A percentile compares a stretch with the other conserved stretches of the same genome.
Evolutionary conservation across 1,284 basidiomycete genomes (phyloP).

Genomic region (Psilocybe mexicana): DNA sequence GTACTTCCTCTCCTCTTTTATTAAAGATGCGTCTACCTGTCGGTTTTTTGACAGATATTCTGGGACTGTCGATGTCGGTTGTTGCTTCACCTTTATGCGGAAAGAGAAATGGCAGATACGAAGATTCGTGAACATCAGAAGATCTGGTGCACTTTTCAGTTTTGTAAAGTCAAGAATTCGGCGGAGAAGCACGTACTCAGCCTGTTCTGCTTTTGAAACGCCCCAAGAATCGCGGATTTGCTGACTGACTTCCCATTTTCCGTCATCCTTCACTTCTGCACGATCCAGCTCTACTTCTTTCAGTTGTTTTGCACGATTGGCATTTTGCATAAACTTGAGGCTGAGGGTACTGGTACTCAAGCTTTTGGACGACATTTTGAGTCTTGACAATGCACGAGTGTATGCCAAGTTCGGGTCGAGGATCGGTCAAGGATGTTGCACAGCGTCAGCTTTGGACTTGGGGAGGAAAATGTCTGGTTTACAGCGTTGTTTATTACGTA

Average conservation of each 20-base stretch:
- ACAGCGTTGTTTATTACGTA: too few species aligned
- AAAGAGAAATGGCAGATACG: constrained; percentile 74
- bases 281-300: constrained; percentile 52
- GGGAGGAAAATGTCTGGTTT: too few species aligned
- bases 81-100: constrained; percentile 25
- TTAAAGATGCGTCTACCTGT: constrained; percentile 45
- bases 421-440: too few species aligned
- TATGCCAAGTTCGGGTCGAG: not conserved
- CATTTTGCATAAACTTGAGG: constrained; percentile 79
- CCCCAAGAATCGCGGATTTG: constrained; percentile 63
- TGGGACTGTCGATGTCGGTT: constrained; percentile 16
- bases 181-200: constrained; percentile 29
- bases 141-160: constrained; percentile 14
- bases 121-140: constrained; percentile 50
- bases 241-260: constrained; percentile 65
- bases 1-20: constrained; percentile 45
- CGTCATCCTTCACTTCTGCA: constrained; percentile 65
- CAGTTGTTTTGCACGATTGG: constrained; percentile 54
- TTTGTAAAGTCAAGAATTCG: constrained; percentile 4
- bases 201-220: constrained; percentile 23
- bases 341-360: constrained; percentile 69
- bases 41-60: constrained; percentile 17
- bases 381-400: not conserved
- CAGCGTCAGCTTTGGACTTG: too few species aligned
- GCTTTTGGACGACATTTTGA: constrained; percentile 51